Evolutionary conservation across 2,329 filamentous ascomycete genomes (phyloP).

Genomic region (Chaetomiaceae sp.): DNA sequence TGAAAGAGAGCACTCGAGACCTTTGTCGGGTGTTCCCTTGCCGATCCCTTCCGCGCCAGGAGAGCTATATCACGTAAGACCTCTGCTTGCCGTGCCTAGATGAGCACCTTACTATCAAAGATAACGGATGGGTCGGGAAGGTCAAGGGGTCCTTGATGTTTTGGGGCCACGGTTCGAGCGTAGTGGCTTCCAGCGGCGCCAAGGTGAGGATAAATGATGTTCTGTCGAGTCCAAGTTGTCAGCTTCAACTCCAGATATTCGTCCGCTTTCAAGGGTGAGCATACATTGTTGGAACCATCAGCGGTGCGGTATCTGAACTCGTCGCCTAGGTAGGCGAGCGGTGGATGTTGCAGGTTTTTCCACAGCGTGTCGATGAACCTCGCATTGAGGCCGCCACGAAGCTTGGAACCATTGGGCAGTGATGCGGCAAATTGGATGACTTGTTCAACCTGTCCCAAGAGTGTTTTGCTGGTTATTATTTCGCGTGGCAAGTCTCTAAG

Average conservation of each 20-base stretch:
- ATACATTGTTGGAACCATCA: slow-evolving; percentile 36
- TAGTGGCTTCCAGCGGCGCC: slow-evolving; percentile 64
- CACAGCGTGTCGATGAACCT: neutral
- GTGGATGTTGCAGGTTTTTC: slow-evolving; percentile 6
- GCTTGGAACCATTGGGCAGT: neutral
- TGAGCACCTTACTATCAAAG: slow-evolving; percentile 46
- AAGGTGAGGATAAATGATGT: slow-evolving; percentile 57
- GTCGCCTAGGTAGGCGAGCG: slow-evolving; percentile 17
- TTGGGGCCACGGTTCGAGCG: slow-evolving; percentile 56
- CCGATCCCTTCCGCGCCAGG: slow-evolving; percentile 49
- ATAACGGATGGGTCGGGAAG: slow-evolving; percentile 55
- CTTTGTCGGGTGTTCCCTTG: slow-evolving; percentile 63
- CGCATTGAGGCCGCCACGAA: neutral
- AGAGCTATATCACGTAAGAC: slow-evolving; percentile 29
- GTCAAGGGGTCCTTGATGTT: slow-evolving; percentile 50
- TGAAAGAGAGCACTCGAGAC: slow-evolving; percentile 74
- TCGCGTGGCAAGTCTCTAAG: neutral
- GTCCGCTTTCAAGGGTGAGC: neutral
- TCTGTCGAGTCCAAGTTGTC: slow-evolving; percentile 30
- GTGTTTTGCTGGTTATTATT: neutral
- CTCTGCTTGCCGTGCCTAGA: neutral
- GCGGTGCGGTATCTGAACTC: slow-evolving; percentile 20
- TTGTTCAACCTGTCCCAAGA: neutral
- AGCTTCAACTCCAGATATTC: neutral
- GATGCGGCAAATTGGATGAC: neutral